Evolutionary conservation across 2,329 filamentous ascomycete species (phyloP).

Genomic region (Paramyrothecium sp.): DNA sequence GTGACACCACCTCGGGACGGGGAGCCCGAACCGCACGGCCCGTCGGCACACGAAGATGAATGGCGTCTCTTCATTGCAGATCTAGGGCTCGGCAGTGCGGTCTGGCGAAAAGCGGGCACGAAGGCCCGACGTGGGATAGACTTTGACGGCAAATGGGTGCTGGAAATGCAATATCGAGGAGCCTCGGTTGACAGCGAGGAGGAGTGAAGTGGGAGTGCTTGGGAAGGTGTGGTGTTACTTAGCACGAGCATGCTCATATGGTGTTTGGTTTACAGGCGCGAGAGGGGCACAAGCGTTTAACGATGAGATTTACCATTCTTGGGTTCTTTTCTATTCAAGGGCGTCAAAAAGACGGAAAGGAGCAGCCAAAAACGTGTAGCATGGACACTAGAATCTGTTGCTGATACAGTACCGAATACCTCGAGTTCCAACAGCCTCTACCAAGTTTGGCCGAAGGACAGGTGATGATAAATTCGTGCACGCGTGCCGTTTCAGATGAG

Average conservation of each 20-base stretch:
- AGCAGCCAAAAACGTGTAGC: background rate
- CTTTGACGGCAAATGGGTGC: conserved; percentile 84
- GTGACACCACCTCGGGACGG: conserved; percentile 54
- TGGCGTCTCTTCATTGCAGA: conserved; percentile 87
- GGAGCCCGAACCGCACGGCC: conserved; percentile 24
- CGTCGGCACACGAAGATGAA: conserved; percentile 46
- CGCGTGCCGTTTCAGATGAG: no score
- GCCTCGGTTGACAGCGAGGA: conserved; percentile 10
- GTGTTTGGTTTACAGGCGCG: conserved; percentile 6
- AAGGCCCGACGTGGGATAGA: conserved; percentile 81
- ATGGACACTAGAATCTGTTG: background rate
- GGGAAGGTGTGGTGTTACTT: background rate
- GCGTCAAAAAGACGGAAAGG: background rate
- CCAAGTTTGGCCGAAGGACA: background rate
- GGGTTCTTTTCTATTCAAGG: conserved; percentile 12
- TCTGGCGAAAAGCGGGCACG: conserved; percentile 82
- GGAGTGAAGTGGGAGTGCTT: conserved; percentile 1
- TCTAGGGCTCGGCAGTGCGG: conserved; percentile 77
- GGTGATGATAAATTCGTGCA: no score
- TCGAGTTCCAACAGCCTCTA: conserved; percentile 12
- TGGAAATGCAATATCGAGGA: conserved; percentile 59
- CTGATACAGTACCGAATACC: conserved; percentile 23
- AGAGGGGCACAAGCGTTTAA: background rate
- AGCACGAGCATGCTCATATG: conserved; percentile 15
- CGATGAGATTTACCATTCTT: conserved; percentile 10